Evolutionary conservation across 2,329 filamentous ascomycete species (phyloP).

Genomic region (Lecanicillium sp.): DNA sequence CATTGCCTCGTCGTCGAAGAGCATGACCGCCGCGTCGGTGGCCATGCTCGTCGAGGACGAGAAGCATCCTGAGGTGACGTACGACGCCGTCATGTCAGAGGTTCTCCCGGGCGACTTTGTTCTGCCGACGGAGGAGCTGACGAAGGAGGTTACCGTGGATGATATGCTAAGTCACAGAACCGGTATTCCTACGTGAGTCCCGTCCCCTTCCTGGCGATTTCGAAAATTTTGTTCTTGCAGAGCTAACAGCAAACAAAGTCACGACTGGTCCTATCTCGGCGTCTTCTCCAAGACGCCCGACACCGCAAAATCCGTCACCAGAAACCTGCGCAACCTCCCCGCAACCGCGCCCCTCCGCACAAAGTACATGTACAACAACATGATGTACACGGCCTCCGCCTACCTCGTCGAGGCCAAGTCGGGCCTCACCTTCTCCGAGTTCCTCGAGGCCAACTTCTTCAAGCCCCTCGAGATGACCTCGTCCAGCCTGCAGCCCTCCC

Average conservation of each 20-base stretch:
- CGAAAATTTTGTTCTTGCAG: not conserved
- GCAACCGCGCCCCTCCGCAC: conserved; percentile 19
- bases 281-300: conserved; percentile 17
- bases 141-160: conserved; percentile 19
- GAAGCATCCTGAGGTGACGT: conserved; percentile 20
- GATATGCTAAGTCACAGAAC: conserved; percentile 23
- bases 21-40: conserved; percentile 22
- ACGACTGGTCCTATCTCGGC: conserved; percentile 22
- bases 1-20: conserved; percentile 23
- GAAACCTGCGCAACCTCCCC: conserved; percentile 24
- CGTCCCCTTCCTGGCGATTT: not conserved
- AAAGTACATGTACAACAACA: conserved; percentile 23
- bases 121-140: conserved; percentile 19
- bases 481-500: conserved; percentile 20
- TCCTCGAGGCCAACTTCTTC: conserved; percentile 21
- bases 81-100: conserved; percentile 20
- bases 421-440: conserved; percentile 18
- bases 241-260: conserved; percentile 14
- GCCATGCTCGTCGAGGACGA: conserved; percentile 21
- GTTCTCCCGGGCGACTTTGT: conserved; percentile 24
- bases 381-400: conserved; percentile 24
- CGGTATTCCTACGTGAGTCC: conserved; percentile 20
- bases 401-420: conserved; percentile 21
- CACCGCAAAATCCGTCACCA: conserved; percentile 20
- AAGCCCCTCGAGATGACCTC: conserved; percentile 22